phyloP scores from a whole-genome alignment of 176 grass and related monocot genomes.

The Areca catechu region DNA sequence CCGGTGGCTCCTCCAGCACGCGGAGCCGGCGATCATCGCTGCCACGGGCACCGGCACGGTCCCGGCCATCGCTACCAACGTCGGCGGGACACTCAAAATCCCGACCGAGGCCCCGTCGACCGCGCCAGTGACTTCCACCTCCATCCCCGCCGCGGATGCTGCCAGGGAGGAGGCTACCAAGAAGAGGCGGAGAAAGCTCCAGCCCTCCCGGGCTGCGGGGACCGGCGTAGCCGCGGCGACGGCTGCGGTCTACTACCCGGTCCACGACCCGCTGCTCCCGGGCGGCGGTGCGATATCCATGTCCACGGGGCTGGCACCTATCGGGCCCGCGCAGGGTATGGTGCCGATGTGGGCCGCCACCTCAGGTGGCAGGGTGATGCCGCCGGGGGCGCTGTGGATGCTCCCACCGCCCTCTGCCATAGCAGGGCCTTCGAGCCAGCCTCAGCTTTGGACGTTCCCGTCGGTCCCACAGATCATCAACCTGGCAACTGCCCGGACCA shows the following conservation, averaged over 20 bases:
- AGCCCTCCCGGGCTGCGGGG: no score
- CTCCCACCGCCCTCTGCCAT: background rate
- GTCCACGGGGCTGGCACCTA: slow-evolving; percentile 5
- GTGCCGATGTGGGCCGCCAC: slow-evolving; percentile 5
- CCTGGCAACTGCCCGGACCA: background rate
- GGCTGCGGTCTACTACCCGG: slow-evolving; percentile 9
- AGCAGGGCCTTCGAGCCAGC: background rate
- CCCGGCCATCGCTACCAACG: no score
- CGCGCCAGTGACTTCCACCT: no score
- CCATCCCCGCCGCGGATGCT: no score
- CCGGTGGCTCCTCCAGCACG: no score
- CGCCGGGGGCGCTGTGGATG: background rate
- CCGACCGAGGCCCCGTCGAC: background rate
- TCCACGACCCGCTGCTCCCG: slow-evolving; percentile 15
- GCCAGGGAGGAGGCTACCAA: no score
- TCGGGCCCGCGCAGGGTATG: background rate
- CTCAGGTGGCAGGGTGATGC: background rate
- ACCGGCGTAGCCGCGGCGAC: background rate
- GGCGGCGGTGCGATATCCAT: slow-evolving; percentile 12
- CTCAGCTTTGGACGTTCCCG: slow-evolving; percentile 3
- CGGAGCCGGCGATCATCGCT: no score
- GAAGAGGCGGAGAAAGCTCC: no score
- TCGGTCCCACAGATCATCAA: slow-evolving; percentile 11
- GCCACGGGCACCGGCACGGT: no score
- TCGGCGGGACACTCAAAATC: background rate